These are phyloP conservation scores for Phaseolus lunatus DNA, from an alignment of 306 rosid genomes.

Conservation along the genomic window DNA sequence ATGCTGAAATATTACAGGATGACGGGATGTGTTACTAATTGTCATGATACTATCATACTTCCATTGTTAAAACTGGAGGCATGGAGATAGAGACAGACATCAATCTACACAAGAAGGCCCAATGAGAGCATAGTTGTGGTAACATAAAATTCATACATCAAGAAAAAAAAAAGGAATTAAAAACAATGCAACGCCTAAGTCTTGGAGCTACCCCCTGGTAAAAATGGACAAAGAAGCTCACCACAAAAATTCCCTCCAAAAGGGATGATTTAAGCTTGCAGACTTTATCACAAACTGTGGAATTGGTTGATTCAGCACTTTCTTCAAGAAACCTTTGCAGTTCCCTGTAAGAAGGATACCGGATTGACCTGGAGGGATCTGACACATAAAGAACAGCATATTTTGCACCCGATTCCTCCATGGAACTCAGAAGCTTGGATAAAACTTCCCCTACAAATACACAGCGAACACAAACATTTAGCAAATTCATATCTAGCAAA, in stretches of 20 bases:
- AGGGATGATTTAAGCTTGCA: slow-evolving; percentile 93
- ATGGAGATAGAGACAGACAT: slow-evolving; percentile 29
- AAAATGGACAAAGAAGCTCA: slow-evolving; percentile 55
- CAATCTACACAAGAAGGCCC: slow-evolving; percentile 22
- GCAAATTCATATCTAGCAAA: slow-evolving; percentile 33
- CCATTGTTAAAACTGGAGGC: slow-evolving; percentile 25
- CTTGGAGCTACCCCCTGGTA: neutral
- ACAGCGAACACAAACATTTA: slow-evolving; percentile 38
- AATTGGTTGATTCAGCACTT: slow-evolving; percentile 56
- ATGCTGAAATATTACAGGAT: slow-evolving; percentile 27
- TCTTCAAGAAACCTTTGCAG: slow-evolving; percentile 85
- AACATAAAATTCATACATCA: slow-evolving; percentile 28
- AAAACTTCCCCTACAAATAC: slow-evolving; percentile 69
- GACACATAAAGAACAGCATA: slow-evolving; percentile 90
- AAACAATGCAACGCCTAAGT: slow-evolving; percentile 1
- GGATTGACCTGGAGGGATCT: slow-evolving; percentile 67
- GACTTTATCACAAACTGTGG: slow-evolving; percentile 70
- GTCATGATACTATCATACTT: slow-evolving; percentile 21
- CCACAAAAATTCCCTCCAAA: slow-evolving; percentile 90
- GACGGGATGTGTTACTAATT: slow-evolving; percentile 21
- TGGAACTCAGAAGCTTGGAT: slow-evolving; percentile 65
- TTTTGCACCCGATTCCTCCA: slow-evolving; percentile 81
- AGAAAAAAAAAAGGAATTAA: neutral
- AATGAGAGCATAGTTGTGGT: slow-evolving; percentile 9
- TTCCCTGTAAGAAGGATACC: slow-evolving; percentile 69